Conservation (phyloP, 139 green algal species). For the Nannochloris sp. region DNA sequence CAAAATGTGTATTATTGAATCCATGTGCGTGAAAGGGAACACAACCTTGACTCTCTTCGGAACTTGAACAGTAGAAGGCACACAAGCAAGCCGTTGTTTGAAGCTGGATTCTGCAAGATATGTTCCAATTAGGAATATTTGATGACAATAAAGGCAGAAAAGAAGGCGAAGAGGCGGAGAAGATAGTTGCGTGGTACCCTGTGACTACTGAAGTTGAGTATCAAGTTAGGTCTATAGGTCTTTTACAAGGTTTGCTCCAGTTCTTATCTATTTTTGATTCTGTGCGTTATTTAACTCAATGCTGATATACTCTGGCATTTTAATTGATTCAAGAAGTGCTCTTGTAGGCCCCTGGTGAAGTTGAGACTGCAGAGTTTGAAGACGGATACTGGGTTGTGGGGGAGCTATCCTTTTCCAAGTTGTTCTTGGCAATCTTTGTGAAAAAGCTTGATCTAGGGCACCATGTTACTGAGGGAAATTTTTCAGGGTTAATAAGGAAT, state of each 20-base stretch:
- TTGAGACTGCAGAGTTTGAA: neutral
- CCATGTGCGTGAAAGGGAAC: no score
- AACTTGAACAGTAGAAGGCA: no score
- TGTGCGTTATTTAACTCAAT: neutral
- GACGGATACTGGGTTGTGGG: neutral
- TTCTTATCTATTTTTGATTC: constrained; percentile 7
- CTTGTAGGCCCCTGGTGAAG: neutral
- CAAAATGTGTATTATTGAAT: no score
- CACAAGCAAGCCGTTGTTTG: no score
- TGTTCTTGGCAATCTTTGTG: neutral
- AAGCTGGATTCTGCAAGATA: no score
- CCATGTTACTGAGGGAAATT: neutral
- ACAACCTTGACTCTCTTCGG: no score
- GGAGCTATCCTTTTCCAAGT: neutral
- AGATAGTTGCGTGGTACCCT: constrained; percentile 29
- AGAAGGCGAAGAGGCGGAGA: constrained; percentile 30
- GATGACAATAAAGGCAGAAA: constrained; percentile 21
- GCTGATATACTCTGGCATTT: neutral
- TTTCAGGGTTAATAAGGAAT: neutral
- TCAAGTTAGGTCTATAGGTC: constrained; percentile 17
- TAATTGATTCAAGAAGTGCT: neutral
- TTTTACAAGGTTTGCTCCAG: constrained; percentile 30
- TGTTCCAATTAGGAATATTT: neutral
- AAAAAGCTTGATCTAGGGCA: neutral
- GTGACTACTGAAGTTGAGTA: constrained; percentile 1